Percentiles rank a stretch among this genome's conserved stretches.
Evolutionary conservation across 2,329 filamentous ascomycete genomes (phyloP).

Genomic region (Phaeoacremonium minimum): DNA sequence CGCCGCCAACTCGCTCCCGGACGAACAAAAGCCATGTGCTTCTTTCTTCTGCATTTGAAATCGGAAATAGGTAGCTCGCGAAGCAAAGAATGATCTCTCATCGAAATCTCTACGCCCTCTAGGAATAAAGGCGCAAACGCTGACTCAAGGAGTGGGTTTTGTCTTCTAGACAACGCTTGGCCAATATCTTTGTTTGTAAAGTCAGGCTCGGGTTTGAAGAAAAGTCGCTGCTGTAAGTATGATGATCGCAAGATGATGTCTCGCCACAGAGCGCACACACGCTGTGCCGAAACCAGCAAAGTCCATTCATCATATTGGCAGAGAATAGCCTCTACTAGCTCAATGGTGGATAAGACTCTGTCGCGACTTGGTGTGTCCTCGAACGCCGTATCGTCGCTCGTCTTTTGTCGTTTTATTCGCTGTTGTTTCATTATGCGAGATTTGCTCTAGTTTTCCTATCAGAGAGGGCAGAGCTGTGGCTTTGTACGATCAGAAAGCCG

Average conservation of each 20-base stretch:
- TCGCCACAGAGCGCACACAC: conserved; percentile 10
- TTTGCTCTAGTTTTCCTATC: too few species aligned
- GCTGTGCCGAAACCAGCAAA: conserved; percentile 10
- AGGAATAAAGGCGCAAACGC: conserved; percentile 1
- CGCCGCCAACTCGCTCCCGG: conserved; percentile 5
- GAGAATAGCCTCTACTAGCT: conserved; percentile 14
- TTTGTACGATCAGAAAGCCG: too few species aligned
- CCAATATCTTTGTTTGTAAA: too few species aligned
- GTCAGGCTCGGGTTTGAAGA: conserved; percentile 4
- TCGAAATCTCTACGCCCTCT: not conserved
- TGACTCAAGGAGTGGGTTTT: not conserved
- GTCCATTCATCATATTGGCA: conserved; percentile 10
- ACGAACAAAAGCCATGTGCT: not conserved
- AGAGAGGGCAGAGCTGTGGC: too few species aligned
- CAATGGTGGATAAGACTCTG: conserved; percentile 6
- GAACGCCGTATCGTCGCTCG: too few species aligned
- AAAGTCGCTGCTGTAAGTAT: conserved; percentile 4
- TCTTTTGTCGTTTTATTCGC: too few species aligned
- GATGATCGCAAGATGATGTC: conserved; percentile 3
- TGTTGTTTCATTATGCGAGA: too few species aligned
- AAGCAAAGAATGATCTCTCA: not conserved
- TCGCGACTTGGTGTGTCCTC: conserved; percentile 1
- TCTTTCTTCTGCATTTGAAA: not conserved
- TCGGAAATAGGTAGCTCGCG: not conserved
- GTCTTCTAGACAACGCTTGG: not conserved